Percentiles rank a stretch among this genome's conserved stretches.
Conservation (phyloP, 345 rosid species). For the Acer negundo region DNA sequence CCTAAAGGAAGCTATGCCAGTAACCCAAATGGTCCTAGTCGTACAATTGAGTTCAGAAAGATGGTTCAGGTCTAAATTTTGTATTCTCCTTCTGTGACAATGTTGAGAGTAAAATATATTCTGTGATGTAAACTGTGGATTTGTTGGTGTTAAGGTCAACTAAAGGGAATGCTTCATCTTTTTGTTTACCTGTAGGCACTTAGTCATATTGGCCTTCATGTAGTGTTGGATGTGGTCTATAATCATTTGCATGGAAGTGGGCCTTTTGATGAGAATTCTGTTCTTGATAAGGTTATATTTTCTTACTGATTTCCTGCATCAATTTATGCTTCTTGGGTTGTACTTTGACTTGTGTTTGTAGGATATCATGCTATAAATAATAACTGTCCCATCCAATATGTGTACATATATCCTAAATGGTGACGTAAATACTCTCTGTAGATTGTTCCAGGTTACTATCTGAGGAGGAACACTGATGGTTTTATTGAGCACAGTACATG, state of each 20-base stretch:
- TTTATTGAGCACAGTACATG: constrained; percentile 87
- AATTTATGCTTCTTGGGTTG: constrained; percentile 3
- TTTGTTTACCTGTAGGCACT: constrained; percentile 56
- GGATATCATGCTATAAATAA: background rate
- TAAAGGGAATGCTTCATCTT: constrained; percentile 11
- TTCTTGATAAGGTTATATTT: constrained; percentile 80
- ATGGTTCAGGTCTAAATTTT: constrained; percentile 81
- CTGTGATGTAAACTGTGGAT: constrained; percentile 15
- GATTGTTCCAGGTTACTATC: constrained; percentile 98
- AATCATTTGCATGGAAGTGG: constrained; percentile 93
- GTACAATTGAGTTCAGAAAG: constrained; percentile 79
- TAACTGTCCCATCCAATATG: background rate
- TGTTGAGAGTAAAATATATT: constrained; percentile 1
- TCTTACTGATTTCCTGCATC: background rate
- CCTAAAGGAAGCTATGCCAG: constrained; percentile 98
- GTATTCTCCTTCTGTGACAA: constrained; percentile 8
- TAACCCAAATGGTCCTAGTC: constrained; percentile 69
- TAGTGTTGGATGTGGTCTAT: constrained; percentile 92
- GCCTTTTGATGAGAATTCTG: constrained; percentile 73
- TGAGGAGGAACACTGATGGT: constrained; percentile 86
- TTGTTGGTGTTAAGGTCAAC: constrained; percentile 6
- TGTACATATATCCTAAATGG: background rate
- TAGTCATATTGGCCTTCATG: constrained; percentile 60
- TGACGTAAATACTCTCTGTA: constrained; percentile 32
- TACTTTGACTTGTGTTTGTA: constrained; percentile 4